Evolutionary conservation across 768 basidiomycete species (phyloP).

Genomic region (Boletus fagicola): DNA sequence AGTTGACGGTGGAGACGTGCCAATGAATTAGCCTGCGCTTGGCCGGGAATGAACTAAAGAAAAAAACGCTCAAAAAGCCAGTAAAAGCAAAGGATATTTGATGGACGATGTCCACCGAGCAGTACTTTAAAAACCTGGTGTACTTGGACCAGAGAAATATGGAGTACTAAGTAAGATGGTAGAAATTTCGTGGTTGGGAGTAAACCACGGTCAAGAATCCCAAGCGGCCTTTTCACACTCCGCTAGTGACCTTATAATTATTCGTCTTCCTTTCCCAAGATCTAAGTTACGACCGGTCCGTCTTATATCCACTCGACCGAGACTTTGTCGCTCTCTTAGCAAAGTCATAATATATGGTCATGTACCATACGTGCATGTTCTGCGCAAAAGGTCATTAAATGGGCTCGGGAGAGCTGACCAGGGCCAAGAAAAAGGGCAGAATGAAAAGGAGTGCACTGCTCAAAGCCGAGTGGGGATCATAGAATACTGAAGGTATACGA

Average conservation of each 20-base stretch:
- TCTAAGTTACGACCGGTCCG: constrained; percentile 4
- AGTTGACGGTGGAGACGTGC: constrained; percentile 22
- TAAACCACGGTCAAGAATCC: constrained; percentile 22
- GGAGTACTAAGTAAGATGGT: constrained; percentile 40
- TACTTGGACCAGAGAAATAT: constrained; percentile 37
- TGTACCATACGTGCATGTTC: constrained; percentile 11
- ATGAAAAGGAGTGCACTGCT: constrained; percentile 13
- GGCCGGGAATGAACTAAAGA: constrained; percentile 27
- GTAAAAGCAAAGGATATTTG: constrained; percentile 32
- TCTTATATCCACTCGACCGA: background rate
- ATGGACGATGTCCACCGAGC: constrained; percentile 31
- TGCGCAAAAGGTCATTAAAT: constrained; percentile 20
- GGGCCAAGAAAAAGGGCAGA: constrained; percentile 11
- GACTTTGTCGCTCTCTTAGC: background rate
- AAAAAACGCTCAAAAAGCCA: constrained; percentile 15
- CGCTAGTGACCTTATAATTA: constrained; percentile 18
- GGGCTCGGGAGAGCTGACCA: constrained; percentile 4
- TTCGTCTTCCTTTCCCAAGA: constrained; percentile 26
- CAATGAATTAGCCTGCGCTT: constrained; percentile 33
- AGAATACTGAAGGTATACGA: constrained; percentile 27
- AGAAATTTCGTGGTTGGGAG: constrained; percentile 34
- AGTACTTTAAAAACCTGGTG: constrained; percentile 36
- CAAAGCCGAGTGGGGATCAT: constrained; percentile 27
- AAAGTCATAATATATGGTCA: constrained; percentile 16
- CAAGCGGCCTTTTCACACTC: constrained; percentile 35